Conservation (phyloP, 2,329 filamentous ascomycete species). For the Penicillium rolfsii region DNA sequence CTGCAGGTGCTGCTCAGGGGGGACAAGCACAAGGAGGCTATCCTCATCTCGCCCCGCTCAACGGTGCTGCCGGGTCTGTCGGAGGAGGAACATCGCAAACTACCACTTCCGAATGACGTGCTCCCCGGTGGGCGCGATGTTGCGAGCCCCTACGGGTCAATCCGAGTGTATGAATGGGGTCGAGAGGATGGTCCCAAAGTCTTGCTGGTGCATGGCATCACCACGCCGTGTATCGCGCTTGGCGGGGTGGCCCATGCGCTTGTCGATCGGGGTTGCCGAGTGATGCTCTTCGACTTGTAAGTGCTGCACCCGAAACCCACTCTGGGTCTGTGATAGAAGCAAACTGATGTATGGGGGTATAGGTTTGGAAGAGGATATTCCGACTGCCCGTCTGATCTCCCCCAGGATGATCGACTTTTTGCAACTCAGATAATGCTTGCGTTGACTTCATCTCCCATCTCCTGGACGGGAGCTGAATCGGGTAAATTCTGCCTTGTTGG, state of each 20-base stretch:
- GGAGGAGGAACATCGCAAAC: constrained; percentile 41
- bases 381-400: constrained; percentile 66
- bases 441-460: constrained; percentile 68
- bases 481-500: constrained; percentile 71
- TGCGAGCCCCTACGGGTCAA: constrained; percentile 62
- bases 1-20: constrained; percentile 34
- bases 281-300: constrained; percentile 73
- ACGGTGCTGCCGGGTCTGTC: constrained; percentile 40
- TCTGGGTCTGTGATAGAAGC: too few species aligned
- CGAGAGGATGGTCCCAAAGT: constrained; percentile 71
- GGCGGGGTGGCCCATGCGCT: constrained; percentile 68
- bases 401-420: constrained; percentile 75
- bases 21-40: constrained; percentile 13
- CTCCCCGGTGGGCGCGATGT: constrained; percentile 68
- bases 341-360: background rate
- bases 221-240: constrained; percentile 73
- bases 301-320: constrained; percentile 6
- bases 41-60: constrained; percentile 44
- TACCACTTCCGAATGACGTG: constrained; percentile 70
- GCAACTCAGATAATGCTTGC: constrained; percentile 71
- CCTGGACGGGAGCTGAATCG: constrained; percentile 61
- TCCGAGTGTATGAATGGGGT: constrained; percentile 80
- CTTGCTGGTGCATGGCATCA: constrained; percentile 78
- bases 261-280: constrained; percentile 68
- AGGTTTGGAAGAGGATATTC: constrained; percentile 72